Conservation (phyloP, 331 rosid species). For the Saraca asoca region DNA sequence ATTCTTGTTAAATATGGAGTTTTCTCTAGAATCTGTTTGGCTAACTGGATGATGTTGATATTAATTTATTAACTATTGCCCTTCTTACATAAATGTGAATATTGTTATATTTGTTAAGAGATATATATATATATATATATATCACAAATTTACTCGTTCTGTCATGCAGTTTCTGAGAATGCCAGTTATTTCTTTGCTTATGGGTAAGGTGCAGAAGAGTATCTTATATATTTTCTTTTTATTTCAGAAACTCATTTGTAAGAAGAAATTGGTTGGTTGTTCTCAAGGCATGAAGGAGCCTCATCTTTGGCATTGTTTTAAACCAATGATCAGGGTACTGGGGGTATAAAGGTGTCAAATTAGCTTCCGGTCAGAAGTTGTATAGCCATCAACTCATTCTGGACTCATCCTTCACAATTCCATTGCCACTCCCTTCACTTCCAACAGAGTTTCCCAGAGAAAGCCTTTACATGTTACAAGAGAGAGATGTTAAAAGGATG, state of each 20-base stretch:
- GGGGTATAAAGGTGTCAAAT: conserved; percentile 76
- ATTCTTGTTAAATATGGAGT: too few relatives aligned
- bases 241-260: too few relatives aligned
- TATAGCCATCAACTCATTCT: conserved; percentile 71
- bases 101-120: conserved; percentile 13
- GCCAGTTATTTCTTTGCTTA: conserved; percentile 74
- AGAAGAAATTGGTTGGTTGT: too few relatives aligned
- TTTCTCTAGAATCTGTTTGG: too few relatives aligned
- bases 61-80: not conserved
- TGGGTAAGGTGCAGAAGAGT: conserved; percentile 63
- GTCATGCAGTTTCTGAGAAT: conserved; percentile 75
- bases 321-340: conserved; percentile 53
- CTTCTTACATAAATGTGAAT: conserved; percentile 4
- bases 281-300: too few relatives aligned
- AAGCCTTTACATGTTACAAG: conserved; percentile 45
- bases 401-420: conserved; percentile 66
- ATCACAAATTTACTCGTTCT: conserved; percentile 29
- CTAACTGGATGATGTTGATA: conserved; percentile 5
- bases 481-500: conserved; percentile 52
- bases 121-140: too few relatives aligned
- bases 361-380: conserved; percentile 84
- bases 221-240: conserved; percentile 27
- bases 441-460: conserved; percentile 40
- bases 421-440: conserved; percentile 40
- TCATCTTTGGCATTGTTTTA: conserved; percentile 34